Conservation (phyloP, 306 rosid genomes). For the Gynostemma pentaphyllum region DNA sequence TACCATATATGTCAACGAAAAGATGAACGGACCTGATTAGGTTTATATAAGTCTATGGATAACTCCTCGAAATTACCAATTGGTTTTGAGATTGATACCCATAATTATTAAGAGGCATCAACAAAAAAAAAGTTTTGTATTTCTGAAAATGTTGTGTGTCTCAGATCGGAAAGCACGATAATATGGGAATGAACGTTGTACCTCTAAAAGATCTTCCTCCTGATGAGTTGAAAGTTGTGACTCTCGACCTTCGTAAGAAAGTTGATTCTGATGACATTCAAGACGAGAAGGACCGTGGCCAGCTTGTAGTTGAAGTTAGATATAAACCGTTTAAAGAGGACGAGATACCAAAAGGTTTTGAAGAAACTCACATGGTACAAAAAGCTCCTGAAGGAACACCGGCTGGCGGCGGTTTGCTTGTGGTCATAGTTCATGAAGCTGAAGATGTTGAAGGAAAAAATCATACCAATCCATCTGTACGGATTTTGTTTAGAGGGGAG, state of each 20-base stretch:
- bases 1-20: constrained; percentile 44
- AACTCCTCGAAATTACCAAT: too few relatives aligned
- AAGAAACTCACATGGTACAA: not conserved
- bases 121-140: not conserved
- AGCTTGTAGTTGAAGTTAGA: constrained; percentile 53
- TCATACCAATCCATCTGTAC: constrained; percentile 75
- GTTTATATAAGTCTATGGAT: too few relatives aligned
- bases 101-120: too few relatives aligned
- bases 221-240: constrained; percentile 44
- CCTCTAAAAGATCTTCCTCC: constrained; percentile 62
- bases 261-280: constrained; percentile 27
- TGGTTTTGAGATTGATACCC: too few relatives aligned
- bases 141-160: constrained; percentile 5
- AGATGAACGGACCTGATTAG: too few relatives aligned
- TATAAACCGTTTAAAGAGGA: constrained; percentile 83
- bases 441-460: constrained; percentile 71
- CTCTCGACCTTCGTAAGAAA: constrained; percentile 66
- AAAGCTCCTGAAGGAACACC: constrained; percentile 23
- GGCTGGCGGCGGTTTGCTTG: constrained; percentile 71
- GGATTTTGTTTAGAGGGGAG: constrained; percentile 59
- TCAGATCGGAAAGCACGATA: constrained; percentile 86
- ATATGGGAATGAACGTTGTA: constrained; percentile 62
- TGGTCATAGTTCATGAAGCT: constrained; percentile 57
- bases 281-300: constrained; percentile 52
- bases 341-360: constrained; percentile 16